Percentiles rank a stretch among this genome's conserved stretches.
These are phyloP conservation scores for Miscanthus lutarioriparius DNA, from an alignment of 176 grass and related monocot genomes.

Conservation along the genomic window DNA sequence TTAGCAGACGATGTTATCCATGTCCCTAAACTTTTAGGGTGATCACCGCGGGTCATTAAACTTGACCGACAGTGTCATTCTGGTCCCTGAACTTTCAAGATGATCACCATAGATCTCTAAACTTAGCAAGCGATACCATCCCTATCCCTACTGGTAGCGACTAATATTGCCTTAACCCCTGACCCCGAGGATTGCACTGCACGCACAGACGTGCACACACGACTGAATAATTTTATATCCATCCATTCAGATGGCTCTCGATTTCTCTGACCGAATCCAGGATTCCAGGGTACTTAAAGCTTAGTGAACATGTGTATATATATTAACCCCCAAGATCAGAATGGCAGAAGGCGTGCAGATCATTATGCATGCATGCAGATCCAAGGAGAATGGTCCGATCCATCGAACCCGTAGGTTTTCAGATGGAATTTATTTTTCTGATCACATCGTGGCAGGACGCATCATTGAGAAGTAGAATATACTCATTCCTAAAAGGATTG, in stretches of 20 bases:
- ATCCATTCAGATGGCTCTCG: not conserved
- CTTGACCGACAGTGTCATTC: too few relatives aligned
- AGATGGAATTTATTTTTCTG: constrained; percentile 30
- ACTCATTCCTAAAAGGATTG: not conserved
- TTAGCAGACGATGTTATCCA: too few relatives aligned
- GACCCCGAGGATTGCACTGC: too few relatives aligned
- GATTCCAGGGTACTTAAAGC: constrained; percentile 13
- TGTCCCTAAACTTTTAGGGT: too few relatives aligned
- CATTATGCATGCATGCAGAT: not conserved
- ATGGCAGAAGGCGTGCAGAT: not conserved
- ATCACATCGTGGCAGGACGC: constrained; percentile 12
- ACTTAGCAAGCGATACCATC: too few relatives aligned
- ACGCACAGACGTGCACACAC: too few relatives aligned
- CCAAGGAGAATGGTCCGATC: constrained; percentile 22
- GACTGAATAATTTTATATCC: too few relatives aligned
- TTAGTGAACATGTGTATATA: not conserved
- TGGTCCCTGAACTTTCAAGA: too few relatives aligned
- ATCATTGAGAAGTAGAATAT: not conserved
- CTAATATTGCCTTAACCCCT: too few relatives aligned
- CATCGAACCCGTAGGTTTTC: not conserved
- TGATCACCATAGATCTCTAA: too few relatives aligned
- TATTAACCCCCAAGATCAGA: not conserved
- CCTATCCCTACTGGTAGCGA: too few relatives aligned
- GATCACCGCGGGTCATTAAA: too few relatives aligned
- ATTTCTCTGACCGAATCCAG: constrained; percentile 10